Evolutionary conservation across 2,329 filamentous ascomycete species (phyloP).

Genomic region (Lachnum nothofagi): DNA sequence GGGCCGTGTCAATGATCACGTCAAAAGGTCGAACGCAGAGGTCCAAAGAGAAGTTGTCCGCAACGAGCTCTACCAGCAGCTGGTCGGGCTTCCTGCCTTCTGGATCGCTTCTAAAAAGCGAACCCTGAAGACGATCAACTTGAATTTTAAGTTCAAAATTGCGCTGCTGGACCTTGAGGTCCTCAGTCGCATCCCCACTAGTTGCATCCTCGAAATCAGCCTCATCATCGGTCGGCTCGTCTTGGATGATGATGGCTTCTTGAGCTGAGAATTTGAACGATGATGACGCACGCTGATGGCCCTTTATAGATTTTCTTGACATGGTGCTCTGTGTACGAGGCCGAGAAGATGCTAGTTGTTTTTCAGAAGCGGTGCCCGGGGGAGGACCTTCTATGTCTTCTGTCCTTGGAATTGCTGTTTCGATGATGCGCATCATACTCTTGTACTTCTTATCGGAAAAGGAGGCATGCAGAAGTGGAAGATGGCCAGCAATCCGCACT

Average conservation of each 20-base stretch:
- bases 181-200: conserved; percentile 50
- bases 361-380: conserved; percentile 4
- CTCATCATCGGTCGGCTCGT: conserved; percentile 49
- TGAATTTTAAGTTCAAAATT: conserved; percentile 97
- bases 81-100: conserved; percentile 71
- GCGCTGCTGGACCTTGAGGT: conserved; percentile 74
- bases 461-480: conserved; percentile 86
- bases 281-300: conserved; percentile 54
- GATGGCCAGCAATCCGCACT: conserved; percentile 81
- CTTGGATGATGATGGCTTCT: conserved; percentile 72
- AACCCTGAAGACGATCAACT: conserved; percentile 89
- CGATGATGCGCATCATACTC: conserved; percentile 89
- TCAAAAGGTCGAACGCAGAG: conserved; percentile 87
- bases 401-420: conserved; percentile 88
- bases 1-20: conserved; percentile 84
- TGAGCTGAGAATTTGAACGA: conserved; percentile 70
- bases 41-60: conserved; percentile 79
- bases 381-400: conserved; percentile 42
- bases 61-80: conserved; percentile 83
- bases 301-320: conserved; percentile 39
- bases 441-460: conserved; percentile 97
- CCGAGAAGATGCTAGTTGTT: conserved; percentile 6
- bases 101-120: conserved; percentile 80
- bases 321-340: conserved; percentile 25
- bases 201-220: conserved; percentile 63